A percentile compares a stretch with the other conserved stretches of the same genome.
phyloP scores from a whole-genome alignment of 2,329 filamentous ascomycete species.

The Hymenoscyphus linearis region DNA sequence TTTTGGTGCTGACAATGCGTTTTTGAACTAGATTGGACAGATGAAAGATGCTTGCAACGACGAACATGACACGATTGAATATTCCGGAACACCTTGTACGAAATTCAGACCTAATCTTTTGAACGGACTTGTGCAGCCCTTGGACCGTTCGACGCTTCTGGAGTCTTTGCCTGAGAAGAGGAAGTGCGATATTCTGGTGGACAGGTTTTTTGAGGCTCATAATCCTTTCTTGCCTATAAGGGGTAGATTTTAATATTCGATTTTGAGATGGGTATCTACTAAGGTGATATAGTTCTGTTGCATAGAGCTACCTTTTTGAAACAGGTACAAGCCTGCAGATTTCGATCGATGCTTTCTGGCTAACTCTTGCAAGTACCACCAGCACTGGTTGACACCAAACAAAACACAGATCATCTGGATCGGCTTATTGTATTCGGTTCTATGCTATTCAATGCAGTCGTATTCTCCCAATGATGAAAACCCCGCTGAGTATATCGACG shows the following conservation, averaged over 20 bases:
- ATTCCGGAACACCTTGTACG: constrained; percentile 21
- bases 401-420: constrained; percentile 43
- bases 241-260: constrained; percentile 44
- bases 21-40: constrained; percentile 18
- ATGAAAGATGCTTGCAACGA: constrained; percentile 64
- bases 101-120: constrained; percentile 23
- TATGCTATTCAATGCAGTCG: constrained; percentile 34
- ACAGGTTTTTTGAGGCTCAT: constrained; percentile 80
- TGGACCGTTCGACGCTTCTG: constrained; percentile 64
- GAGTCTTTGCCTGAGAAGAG: constrained; percentile 72
- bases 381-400: constrained; percentile 61
- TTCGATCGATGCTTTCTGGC: constrained; percentile 28
- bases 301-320: constrained; percentile 79
- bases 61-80: constrained; percentile 66
- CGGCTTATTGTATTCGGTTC: constrained; percentile 39
- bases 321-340: constrained; percentile 40
- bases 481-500: constrained; percentile 42
- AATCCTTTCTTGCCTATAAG: constrained; percentile 51
- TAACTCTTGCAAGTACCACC: constrained; percentile 17
- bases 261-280: constrained; percentile 44
- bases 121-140: constrained; percentile 34
- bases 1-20: not conserved
- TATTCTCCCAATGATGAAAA: constrained; percentile 40
- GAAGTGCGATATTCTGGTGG: constrained; percentile 71
- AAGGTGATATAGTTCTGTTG: constrained; percentile 51